phyloP scores from a whole-genome alignment of 257 asterid species.

The Catharanthus roseus region DNA sequence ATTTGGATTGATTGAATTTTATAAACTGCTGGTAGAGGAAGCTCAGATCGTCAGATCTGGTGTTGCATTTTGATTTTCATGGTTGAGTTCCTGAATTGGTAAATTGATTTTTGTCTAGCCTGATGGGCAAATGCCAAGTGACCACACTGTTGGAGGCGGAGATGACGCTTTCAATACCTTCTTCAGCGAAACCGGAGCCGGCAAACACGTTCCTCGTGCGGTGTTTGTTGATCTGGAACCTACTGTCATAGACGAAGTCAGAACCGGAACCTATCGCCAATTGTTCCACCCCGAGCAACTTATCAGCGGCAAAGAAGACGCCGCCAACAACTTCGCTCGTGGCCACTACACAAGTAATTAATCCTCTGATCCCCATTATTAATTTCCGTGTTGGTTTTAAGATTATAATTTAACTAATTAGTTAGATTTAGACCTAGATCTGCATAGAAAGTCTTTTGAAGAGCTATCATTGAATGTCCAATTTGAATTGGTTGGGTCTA shows the following conservation, averaged over 20 bases:
- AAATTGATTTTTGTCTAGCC: slow-evolving; percentile 34
- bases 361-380: no score
- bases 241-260: slow-evolving; percentile 87
- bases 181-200: slow-evolving; percentile 95
- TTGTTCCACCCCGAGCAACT: slow-evolving; percentile 93
- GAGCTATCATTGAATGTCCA: background rate
- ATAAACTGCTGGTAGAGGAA: no score
- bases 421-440: background rate
- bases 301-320: slow-evolving; percentile 91
- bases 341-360: slow-evolving; percentile 73
- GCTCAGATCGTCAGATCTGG: slow-evolving; percentile 3
- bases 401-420: no score
- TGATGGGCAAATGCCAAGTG: slow-evolving; percentile 93
- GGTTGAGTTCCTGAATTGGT: background rate
- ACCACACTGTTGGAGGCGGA: slow-evolving; percentile 82
- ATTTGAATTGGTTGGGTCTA: background rate
- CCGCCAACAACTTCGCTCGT: slow-evolving; percentile 92
- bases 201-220: slow-evolving; percentile 94
- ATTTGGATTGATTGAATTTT: background rate
- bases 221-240: slow-evolving; percentile 95
- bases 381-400: background rate
- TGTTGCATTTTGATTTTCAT: background rate
- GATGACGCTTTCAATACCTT: slow-evolving; percentile 95
- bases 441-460: no score
- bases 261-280: slow-evolving; percentile 87